A percentile compares a stretch with the other conserved stretches of the same genome.
These are phyloP conservation scores for Arthonia radiata DNA, from an alignment of 495 filamentous ascomycete genomes.

Conservation along the genomic window DNA sequence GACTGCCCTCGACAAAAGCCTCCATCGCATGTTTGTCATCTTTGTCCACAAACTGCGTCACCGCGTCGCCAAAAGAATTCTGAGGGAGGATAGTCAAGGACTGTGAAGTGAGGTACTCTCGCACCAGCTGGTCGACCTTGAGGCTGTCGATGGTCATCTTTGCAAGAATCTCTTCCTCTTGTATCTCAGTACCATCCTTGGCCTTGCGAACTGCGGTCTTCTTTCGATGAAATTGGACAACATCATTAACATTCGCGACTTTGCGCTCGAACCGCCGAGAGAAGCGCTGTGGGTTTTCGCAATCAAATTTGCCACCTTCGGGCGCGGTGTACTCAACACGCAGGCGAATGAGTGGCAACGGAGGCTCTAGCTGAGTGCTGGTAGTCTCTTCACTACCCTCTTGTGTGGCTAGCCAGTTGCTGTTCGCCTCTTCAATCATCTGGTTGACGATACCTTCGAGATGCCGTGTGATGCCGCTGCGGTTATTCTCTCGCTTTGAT, in stretches of 20 bases:
- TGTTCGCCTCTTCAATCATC: conserved; percentile 64
- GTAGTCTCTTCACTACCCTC: conserved; percentile 28
- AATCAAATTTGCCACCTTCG: conserved; percentile 66
- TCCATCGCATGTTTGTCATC: conserved; percentile 88
- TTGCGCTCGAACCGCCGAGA: conserved; percentile 77
- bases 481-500: conserved; percentile 58
- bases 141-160: conserved; percentile 44
- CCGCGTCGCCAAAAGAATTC: conserved; percentile 77
- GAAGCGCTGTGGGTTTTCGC: conserved; percentile 89
- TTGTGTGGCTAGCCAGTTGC: conserved; percentile 50
- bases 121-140: conserved; percentile 67
- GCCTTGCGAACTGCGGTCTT: conserved; percentile 25
- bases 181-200: conserved; percentile 21
- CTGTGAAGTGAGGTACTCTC: conserved; percentile 62
- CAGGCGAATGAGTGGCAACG: conserved; percentile 64
- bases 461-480: conserved; percentile 48
- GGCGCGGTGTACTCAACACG: conserved; percentile 78
- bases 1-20: conserved; percentile 58
- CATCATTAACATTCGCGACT: conserved; percentile 84
- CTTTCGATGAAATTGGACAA: conserved; percentile 79
- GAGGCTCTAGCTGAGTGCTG: conserved; percentile 29
- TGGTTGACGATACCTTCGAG: conserved; percentile 56
- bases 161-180: conserved; percentile 32
- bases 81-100: conserved; percentile 75
- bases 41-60: conserved; percentile 81